A percentile compares a stretch with the other conserved stretches of the same genome.
Conservation (phyloP, 345 rosid species). For the Populus ilicifolia region DNA sequence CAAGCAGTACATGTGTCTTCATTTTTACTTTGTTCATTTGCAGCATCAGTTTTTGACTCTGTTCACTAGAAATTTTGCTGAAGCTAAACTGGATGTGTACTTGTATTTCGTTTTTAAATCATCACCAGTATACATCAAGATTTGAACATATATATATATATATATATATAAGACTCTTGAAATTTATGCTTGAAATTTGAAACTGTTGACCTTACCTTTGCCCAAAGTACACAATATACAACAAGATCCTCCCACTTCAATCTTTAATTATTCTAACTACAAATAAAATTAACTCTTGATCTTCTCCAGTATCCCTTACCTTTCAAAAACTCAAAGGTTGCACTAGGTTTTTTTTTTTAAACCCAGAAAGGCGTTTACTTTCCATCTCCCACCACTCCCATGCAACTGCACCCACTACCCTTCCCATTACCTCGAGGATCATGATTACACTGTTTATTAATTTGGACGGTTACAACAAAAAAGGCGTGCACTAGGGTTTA, state of each 20-base stretch:
- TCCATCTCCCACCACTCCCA: neutral
- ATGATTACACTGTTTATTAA: constrained; percentile 7
- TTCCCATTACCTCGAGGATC: constrained; percentile 1
- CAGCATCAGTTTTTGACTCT: neutral
- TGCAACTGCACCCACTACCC: constrained; percentile 18
- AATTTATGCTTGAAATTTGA: too few relatives aligned
- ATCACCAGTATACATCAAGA: too few relatives aligned
- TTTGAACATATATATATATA: too few relatives aligned
- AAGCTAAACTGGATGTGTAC: too few relatives aligned
- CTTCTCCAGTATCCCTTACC: neutral
- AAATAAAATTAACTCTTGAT: neutral
- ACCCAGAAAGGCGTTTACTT: neutral
- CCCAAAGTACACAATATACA: too few relatives aligned
- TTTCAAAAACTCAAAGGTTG: constrained; percentile 2
- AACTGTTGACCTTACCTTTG: too few relatives aligned
- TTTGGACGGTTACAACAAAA: constrained; percentile 24
- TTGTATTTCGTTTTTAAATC: too few relatives aligned
- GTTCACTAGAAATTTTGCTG: too few relatives aligned
- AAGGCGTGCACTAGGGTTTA: too few relatives aligned
- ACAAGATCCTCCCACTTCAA: too few relatives aligned
- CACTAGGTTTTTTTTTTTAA: neutral
- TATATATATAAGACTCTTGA: too few relatives aligned
- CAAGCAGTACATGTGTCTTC: neutral
- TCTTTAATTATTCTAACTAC: too few relatives aligned
- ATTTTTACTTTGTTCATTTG: neutral